Percentiles rank a stretch among this genome's conserved stretches.
Evolutionary conservation across 164 flowering plant genomes (phyloP).

Genomic region (Amborella trichopoda): DNA sequence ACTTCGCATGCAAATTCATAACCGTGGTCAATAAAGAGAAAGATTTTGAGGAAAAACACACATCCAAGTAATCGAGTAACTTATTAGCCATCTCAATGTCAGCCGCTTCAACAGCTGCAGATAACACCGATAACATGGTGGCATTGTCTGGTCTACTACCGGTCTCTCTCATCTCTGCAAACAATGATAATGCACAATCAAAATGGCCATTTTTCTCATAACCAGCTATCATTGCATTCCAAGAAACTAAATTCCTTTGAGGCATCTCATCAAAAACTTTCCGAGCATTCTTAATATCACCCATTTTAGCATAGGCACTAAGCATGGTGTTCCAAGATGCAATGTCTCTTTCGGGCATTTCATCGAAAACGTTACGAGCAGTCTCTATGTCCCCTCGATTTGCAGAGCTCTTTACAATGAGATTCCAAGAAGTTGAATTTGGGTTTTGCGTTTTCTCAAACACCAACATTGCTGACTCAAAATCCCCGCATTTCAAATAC

Average conservation of each 20-base stretch:
- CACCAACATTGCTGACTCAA: too few species aligned
- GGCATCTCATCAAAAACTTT: too few species aligned
- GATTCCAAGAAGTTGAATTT: constrained; percentile 13
- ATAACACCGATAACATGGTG: constrained; percentile 8
- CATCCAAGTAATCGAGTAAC: constrained; percentile 2
- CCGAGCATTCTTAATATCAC: too few species aligned
- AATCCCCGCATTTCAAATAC: constrained; percentile 31
- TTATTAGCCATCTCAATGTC: constrained; percentile 2
- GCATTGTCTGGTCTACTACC: constrained; percentile 6
- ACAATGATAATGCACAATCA: too few species aligned
- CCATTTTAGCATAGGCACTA: constrained; percentile 6
- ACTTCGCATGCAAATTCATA: constrained; percentile 12
- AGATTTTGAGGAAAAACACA: constrained; percentile 3
- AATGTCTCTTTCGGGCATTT: constrained; percentile 8
- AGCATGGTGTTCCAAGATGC: constrained; percentile 14
- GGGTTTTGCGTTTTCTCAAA: constrained; percentile 10
- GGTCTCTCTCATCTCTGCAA: too few species aligned
- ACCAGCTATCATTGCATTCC: too few species aligned
- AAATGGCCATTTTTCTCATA: too few species aligned
- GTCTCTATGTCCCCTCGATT: constrained; percentile 2
- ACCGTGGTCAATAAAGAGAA: constrained; percentile 12
- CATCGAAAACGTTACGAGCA: constrained; percentile 8
- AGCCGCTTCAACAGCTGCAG: constrained; percentile 7
- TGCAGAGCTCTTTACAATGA: constrained; percentile 11
- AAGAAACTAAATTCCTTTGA: too few species aligned